Evolutionary conservation across 2,329 filamentous ascomycete species (phyloP).

Genomic region (Colletotrichum magnum): DNA sequence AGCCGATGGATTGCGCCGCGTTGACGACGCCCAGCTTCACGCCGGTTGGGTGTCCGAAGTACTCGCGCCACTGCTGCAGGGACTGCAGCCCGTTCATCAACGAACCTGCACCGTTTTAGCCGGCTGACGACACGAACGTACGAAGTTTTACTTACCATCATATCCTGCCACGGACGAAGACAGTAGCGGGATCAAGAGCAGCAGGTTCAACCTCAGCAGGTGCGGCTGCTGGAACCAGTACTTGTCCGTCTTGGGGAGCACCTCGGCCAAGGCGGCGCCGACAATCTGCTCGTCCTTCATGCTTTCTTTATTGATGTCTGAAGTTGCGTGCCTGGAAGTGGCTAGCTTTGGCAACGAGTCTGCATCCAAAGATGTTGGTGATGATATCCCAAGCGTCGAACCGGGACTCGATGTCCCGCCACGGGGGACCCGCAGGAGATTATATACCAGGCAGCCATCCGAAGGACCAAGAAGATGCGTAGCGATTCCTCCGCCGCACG

Average conservation of each 20-base stretch:
- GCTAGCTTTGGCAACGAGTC: background rate
- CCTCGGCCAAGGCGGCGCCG: constrained; percentile 47
- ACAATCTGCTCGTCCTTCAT: constrained; percentile 45
- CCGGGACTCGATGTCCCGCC: background rate
- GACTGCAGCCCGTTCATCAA: constrained; percentile 58
- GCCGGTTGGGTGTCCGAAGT: constrained; percentile 49
- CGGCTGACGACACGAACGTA: no score
- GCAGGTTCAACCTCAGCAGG: constrained; percentile 58
- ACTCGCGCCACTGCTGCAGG: constrained; percentile 51
- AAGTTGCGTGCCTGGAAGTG: constrained; percentile 13
- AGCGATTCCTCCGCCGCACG: constrained; percentile 2
- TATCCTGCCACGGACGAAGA: constrained; percentile 37
- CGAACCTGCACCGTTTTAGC: constrained; percentile 44
- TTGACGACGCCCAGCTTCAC: constrained; percentile 54
- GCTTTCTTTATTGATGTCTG: constrained; percentile 7
- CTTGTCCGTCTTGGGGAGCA: constrained; percentile 55
- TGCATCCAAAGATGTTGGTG: background rate
- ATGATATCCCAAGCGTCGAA: background rate
- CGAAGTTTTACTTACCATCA: constrained; percentile 11
- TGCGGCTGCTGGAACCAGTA: constrained; percentile 61
- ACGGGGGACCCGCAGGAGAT: constrained; percentile 20
- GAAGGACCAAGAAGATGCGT: background rate
- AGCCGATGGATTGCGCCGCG: constrained; percentile 59
- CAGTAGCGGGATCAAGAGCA: constrained; percentile 56
- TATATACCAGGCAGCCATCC: constrained; percentile 14